Base-by-base conservation (phyloP, 2,329 filamentous ascomycete species). In the Alternaria gansuensis region DNA sequence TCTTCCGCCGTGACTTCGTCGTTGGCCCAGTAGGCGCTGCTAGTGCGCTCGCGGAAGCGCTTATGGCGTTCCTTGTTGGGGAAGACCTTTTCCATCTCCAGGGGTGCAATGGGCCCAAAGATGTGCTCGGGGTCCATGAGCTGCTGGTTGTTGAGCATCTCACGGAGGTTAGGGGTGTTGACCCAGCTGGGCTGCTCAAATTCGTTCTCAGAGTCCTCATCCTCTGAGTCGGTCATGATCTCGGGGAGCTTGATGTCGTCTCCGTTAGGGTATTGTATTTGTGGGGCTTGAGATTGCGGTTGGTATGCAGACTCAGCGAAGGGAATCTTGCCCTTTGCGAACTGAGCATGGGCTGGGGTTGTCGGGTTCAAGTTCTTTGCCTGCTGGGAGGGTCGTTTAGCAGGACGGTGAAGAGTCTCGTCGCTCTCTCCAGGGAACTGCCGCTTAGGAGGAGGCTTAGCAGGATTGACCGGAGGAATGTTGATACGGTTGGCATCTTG, bases 71-170 rank as follows among this genome's bases (percentile, higher is more conserved):
- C 93, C 77, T 93, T 92, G 58, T 76, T 74, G 1, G 74, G 74
- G 79, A 99, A 99, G 31, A 97, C 93, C 75, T 98, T 93, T 72
- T 99, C 96, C 89, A 99, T 95, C 72, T 92, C 92, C 65, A 99
- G 83, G 11, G 93, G 91, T 10, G 86, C 89, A 24, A 96, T 92
- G 0, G 92, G 91, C 0, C 95, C 95, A 73, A 99, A 99, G 52
- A 99, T 91, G 36, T 85, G 82, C 71, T 91, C 87, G 0, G 93
- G 92, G 70, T 99, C 93, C 67, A 95, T 85, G 9, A 88, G 86
- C 77, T 99, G 93, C 75, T 99, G 96, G 49, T 87, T 84, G 58
- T 89, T 85, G 26, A 99, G 85, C 54, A 92, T 86, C 52, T 86
- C 83, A 17, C 89, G 87, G 44, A 99, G 85, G 63, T 92, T 90